phyloP scores from a whole-genome alignment of 2,329 filamentous ascomycete genomes.

The Alternaria sp. region DNA sequence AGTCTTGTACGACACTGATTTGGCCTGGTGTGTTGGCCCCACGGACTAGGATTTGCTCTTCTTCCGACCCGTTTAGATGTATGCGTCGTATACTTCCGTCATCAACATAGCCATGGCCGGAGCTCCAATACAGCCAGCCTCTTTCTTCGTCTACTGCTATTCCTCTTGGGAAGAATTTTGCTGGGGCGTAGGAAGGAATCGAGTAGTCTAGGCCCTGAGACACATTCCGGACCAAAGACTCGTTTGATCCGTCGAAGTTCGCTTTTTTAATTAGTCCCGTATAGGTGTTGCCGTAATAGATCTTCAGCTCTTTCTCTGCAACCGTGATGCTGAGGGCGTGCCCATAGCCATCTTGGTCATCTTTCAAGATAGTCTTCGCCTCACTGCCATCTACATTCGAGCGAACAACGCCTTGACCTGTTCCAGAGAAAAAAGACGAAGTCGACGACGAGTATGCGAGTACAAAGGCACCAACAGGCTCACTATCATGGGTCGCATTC shows the following conservation, averaged over 20 bases:
- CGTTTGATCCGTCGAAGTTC: slow-evolving; percentile 19
- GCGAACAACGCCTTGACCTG: slow-evolving; percentile 22
- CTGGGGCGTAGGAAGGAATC: neutral
- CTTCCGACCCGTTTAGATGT: neutral
- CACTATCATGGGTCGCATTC: neutral
- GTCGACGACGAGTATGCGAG: slow-evolving; percentile 20
- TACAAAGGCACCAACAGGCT: slow-evolving; percentile 14
- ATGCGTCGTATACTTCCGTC: slow-evolving; percentile 22
- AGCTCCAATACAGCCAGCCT: slow-evolving; percentile 27
- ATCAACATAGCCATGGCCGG: slow-evolving; percentile 2
- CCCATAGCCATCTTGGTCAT: neutral
- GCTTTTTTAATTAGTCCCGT: slow-evolving; percentile 19
- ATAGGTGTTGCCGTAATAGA: slow-evolving; percentile 21
- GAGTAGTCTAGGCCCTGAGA: slow-evolving; percentile 17
- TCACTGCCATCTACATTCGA: slow-evolving; percentile 19
- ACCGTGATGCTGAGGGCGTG: slow-evolving; percentile 17
- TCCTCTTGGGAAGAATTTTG: slow-evolving; percentile 15
- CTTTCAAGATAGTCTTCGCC: slow-evolving; percentile 6
- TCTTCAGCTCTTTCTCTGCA: slow-evolving; percentile 15
- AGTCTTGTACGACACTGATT: slow-evolving; percentile 13
- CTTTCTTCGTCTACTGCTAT: slow-evolving; percentile 22
- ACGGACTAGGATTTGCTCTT: slow-evolving; percentile 14
- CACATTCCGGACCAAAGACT: slow-evolving; percentile 20
- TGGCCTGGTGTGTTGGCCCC: slow-evolving; percentile 23
- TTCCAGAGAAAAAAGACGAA: slow-evolving; percentile 16